These are phyloP conservation scores for Orbilia ellipsospora DNA, from an alignment of 2,329 filamentous ascomycete species.

Conservation along the genomic window DNA sequence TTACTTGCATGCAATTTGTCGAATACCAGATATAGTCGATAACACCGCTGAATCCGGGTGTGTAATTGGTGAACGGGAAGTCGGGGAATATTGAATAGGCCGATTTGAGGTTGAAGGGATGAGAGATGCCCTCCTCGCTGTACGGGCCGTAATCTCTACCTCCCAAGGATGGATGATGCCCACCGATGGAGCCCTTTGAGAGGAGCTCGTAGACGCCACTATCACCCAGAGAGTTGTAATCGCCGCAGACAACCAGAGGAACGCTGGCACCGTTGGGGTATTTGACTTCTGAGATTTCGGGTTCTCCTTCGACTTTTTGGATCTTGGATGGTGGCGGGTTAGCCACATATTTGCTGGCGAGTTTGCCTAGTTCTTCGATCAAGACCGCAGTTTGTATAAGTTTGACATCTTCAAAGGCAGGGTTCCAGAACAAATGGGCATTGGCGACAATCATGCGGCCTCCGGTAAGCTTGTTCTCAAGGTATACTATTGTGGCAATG, in stretches of 20 bases:
- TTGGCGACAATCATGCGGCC: constrained; percentile 92
- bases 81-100: constrained; percentile 87
- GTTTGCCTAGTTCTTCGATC: constrained; percentile 88
- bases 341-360: constrained; percentile 81
- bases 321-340: constrained; percentile 52
- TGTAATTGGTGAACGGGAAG: constrained; percentile 95
- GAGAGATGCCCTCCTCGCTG: constrained; percentile 88
- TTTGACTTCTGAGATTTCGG: constrained; percentile 70
- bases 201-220: constrained; percentile 94
- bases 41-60: constrained; percentile 88
- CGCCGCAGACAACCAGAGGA: constrained; percentile 88
- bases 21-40: constrained; percentile 99
- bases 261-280: constrained; percentile 89
- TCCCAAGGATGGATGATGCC: constrained; percentile 81
- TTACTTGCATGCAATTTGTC: constrained; percentile 85
- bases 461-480: constrained; percentile 92
- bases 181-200: constrained; percentile 79
- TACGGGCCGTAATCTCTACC: constrained; percentile 91
- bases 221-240: constrained; percentile 90
- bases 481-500: constrained; percentile 89
- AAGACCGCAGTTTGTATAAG: constrained; percentile 94
- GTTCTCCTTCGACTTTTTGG: constrained; percentile 61
- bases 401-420: constrained; percentile 90
- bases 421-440: constrained; percentile 95
- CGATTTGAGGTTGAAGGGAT: constrained; percentile 93